These are phyloP conservation scores for Kwoniella botswanensis DNA, from an alignment of 768 basidiomycete species.

Conservation along the genomic window DNA sequence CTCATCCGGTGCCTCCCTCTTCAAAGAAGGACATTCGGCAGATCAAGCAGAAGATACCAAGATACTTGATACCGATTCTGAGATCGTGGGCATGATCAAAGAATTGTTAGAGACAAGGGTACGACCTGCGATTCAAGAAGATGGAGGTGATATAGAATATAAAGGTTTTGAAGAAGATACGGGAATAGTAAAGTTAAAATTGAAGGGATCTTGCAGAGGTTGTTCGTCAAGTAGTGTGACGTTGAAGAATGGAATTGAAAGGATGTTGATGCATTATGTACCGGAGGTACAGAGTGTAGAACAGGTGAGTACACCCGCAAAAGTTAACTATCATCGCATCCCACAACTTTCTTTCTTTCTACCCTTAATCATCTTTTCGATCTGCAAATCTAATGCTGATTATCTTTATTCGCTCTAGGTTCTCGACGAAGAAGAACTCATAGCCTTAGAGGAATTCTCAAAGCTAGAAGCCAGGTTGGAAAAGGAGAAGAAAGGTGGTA, in stretches of 20 bases:
- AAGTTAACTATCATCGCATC: background rate
- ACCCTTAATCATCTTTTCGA: too few species aligned
- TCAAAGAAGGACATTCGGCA: slow-evolving; percentile 75
- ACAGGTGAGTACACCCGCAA: slow-evolving; percentile 50
- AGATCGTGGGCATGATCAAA: slow-evolving; percentile 99
- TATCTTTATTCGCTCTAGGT: slow-evolving; percentile 63
- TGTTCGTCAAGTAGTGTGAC: slow-evolving; percentile 94
- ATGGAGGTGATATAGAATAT: slow-evolving; percentile 97
- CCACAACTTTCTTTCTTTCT: too few species aligned
- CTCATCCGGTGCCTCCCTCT: slow-evolving; percentile 84
- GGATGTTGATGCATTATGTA: slow-evolving; percentile 99
- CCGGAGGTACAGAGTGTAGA: slow-evolving; percentile 63
- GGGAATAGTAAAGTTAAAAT: slow-evolving; percentile 80
- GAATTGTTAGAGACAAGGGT: slow-evolving; percentile 94
- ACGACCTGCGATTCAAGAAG: slow-evolving; percentile 96
- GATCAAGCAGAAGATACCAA: slow-evolving; percentile 86
- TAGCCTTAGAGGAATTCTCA: slow-evolving; percentile 84
- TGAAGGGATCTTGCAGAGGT: slow-evolving; percentile 97
- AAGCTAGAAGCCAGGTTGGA: slow-evolving; percentile 59
- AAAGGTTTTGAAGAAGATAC: slow-evolving; percentile 80
- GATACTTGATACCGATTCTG: slow-evolving; percentile 91
- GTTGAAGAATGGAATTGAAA: slow-evolving; percentile 92
- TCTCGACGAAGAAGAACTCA: slow-evolving; percentile 83
- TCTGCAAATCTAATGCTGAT: background rate
- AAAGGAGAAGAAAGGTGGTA: slow-evolving; percentile 36